Base-by-base conservation (phyloP, 2,329 filamentous ascomycete species). In the Cercospora berteroae region DNA sequence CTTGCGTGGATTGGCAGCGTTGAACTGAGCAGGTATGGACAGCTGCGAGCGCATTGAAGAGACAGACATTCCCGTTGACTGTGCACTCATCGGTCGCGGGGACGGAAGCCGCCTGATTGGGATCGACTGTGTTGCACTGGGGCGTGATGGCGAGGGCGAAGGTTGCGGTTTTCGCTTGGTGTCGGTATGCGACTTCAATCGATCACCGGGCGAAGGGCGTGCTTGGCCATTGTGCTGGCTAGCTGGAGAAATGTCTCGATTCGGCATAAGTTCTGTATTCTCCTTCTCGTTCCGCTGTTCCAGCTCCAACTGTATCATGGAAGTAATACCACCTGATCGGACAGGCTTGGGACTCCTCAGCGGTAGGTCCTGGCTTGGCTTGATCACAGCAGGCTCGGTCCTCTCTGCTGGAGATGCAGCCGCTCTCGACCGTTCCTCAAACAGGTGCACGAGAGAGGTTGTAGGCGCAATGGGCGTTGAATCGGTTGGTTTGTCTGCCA, bases 371-470 rank as follows among this genome's bases (percentile, higher is more conserved):
- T 56, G 68, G 68, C 65, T 74, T 69, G 67, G 75, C 64, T 71
- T 69, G 55, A 70, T 65, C 10, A 72, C 63, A 42, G 74, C 68
- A 4, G 71, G 66, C 25, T 67, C 69, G 44, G 69, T 67, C 61
- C 52, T 69, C 62, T 55, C 67, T 66, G 36, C 65, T n/a, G 63
- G 29, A 50, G 59, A 69, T 33, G 74, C 73, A 52, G 56, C 55
- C 44, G 56, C 64, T 18, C 64, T 70, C 7, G 71, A 55, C 44
- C 80, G 83, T 69, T 83, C 81, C 78, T 93, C 90, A 71, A 92
- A 92, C 80, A 91, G 83, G 44, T 86, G 86, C 63, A 92, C 89
- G 20, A 92, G 81, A 4, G 88, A 86, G 3, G 83, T 87, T 0
- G 89, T 89, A 0, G 89, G 84, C 25, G 85, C 67, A 13, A 75